phyloP scores from a whole-genome alignment of 345 rosid species.

The Populus tremula region DNA sequence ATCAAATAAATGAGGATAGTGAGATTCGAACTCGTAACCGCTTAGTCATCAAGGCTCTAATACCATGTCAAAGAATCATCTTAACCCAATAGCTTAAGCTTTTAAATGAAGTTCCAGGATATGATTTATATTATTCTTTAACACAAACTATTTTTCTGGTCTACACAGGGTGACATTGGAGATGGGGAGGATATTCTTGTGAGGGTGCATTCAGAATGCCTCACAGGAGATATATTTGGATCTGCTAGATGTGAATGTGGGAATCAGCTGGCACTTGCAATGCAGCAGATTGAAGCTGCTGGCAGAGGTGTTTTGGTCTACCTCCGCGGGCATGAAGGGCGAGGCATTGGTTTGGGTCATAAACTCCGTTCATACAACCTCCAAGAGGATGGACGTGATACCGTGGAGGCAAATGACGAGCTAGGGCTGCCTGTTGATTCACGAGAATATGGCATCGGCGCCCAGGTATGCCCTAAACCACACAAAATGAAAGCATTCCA shows the following conservation, averaged over 20 bases:
- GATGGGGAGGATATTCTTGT: constrained; percentile 78
- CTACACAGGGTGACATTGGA: constrained; percentile 64
- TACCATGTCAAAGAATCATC: too few species aligned
- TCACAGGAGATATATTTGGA: constrained; percentile 81
- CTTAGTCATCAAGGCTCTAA: too few species aligned
- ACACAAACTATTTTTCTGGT: background rate
- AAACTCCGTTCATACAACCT: constrained; percentile 85
- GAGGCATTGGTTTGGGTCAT: constrained; percentile 90
- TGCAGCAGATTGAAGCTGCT: constrained; percentile 74
- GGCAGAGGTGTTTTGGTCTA: constrained; percentile 77
- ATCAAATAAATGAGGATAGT: too few species aligned
- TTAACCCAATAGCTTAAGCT: too few species aligned
- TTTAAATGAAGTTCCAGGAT: too few species aligned
- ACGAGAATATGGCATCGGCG: constrained; percentile 93
- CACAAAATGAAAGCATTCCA: background rate
- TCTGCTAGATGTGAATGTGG: constrained; percentile 83
- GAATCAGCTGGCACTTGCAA: constrained; percentile 68
- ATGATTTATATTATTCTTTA: too few species aligned
- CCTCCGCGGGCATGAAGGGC: constrained; percentile 86
- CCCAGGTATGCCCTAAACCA: constrained; percentile 56
- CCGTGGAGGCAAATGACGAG: constrained; percentile 89
- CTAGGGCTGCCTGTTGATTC: constrained; percentile 91
- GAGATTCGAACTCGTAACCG: too few species aligned
- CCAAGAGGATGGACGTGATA: constrained; percentile 82
- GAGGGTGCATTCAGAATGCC: constrained; percentile 77